Evolutionary conservation across 352 stramenopile species (phyloP).

Genomic region (Globisporangium irregulare): DNA sequence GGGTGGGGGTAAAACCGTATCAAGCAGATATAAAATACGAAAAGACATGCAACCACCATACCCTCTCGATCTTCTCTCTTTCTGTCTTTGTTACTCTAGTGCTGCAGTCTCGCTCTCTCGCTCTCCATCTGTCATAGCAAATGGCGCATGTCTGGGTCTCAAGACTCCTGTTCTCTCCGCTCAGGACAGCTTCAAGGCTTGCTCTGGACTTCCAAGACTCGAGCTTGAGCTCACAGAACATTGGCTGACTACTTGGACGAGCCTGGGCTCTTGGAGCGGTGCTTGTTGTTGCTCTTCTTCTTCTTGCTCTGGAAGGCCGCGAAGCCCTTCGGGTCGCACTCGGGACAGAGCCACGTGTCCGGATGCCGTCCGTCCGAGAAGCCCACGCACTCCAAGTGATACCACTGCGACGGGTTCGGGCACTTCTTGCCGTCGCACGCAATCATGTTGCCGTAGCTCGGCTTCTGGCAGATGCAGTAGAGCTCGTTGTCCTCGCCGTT

Average conservation of each 20-base stretch:
- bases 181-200: background rate
- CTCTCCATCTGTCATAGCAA: background rate
- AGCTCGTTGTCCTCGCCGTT: conserved; percentile 83
- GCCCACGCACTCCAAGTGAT: conserved; percentile 84
- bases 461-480: conserved; percentile 86
- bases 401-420: conserved; percentile 85
- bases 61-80: background rate
- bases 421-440: conserved; percentile 87
- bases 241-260: conserved; percentile 22
- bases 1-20: background rate
- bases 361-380: conserved; percentile 77
- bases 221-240: background rate
- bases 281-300: conserved; percentile 69
- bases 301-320: conserved; percentile 80
- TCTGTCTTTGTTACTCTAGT: background rate
- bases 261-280: conserved; percentile 71
- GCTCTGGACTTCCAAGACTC: background rate
- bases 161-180: background rate
- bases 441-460: conserved; percentile 89
- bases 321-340: conserved; percentile 83
- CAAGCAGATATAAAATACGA: conserved; percentile 3
- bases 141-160: background rate
- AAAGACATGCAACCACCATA: background rate
- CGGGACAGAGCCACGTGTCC: conserved; percentile 84
- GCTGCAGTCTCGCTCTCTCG: background rate